Evolutionary conservation across 2,329 filamentous ascomycete genomes (phyloP), one percentile per base, ranked within the genome.

Genomic region (Scorias spongiosa): DNA sequence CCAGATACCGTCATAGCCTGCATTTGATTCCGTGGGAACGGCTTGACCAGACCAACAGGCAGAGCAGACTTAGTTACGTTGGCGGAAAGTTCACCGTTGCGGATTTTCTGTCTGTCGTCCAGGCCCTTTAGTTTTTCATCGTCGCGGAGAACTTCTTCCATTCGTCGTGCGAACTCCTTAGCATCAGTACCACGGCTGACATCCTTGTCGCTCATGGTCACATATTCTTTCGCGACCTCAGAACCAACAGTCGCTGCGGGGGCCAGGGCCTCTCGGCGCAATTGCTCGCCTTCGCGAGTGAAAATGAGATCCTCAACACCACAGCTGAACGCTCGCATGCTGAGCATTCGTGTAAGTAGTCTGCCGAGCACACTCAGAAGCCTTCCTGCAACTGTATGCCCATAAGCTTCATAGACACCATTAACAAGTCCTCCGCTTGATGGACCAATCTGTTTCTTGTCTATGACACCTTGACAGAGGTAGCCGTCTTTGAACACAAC

Each of bases 1-100:
- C 91, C 91, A 45, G 91, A 95, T 11, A 81, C 83, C 17, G 91
- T 98, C 91, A 98, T 98, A 51, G 84, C 79, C 70, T 98, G 91
- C 89, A 98, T 98, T 65, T 96, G 89, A 58, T 98, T 98, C 58
- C 81, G 82, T 1, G 91, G 91, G 64, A 98, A 98, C 7, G 83
- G 77, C 65, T 96, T 98, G 56, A 84, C 79, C 26, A 98, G 75
- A 37, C 84, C 86, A 15, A 69, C 66, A 0, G 91, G 91, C 51
- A 98, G 72, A 63, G 87, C 94, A 2, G 76, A 75, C 40, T 71
- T 71, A 9, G 88, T 93, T 39, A 96, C 80, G 1, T 71, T 75
- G 12, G 83, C 80, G 3, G 89, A 95, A 20, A 98, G 74, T 2
- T 73, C 64, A 10, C 71, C 70, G 42, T 78, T 81, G 41, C 72